Base-by-base conservation (phyloP, 176 grass and related monocot species). In the Microstegium vimineum region DNA sequence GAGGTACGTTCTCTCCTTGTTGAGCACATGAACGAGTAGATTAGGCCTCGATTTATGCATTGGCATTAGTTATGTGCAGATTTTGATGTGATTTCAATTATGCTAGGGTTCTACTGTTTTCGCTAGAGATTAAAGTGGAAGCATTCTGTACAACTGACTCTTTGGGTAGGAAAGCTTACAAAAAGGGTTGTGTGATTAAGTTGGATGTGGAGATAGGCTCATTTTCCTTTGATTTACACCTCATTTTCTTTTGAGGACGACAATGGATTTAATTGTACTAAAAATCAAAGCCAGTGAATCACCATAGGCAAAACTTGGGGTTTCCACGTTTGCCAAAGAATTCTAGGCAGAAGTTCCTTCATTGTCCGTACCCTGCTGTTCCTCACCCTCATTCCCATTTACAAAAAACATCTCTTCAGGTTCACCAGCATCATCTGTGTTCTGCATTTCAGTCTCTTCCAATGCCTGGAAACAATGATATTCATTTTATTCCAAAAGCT, bases 331-430 rank as follows among this genome's bases (percentile, higher is more conserved):
- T 49, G 73, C 59, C 59, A 86, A 90, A 82, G 46, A 82, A 74
- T 86, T 82, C 83, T 86, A 89, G 66, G 87, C 65, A 82, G 87
- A 71, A 71, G 77, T 76, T 89, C 66, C 87, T 78, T 90, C 88
- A 90, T 86, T 94, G 77, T 92, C 89, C 77, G 18, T 94, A 92
- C 85, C 87, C 83, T 74, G 89, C 85, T 94, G 87, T 90, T 98
- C 89, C 90, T 98, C 95, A 87, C 82, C 85, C 70, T 98, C 90
- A 78, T 91, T 90, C 79, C 95, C 95, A 88, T 98, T 95, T 91
- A 93, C 87, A 87, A 93, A 85, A 77, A 85, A 78, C 1, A 76
- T 82, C 54, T 82, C 91, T 74, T 99, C 89, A 62, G 87, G 82
- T 43, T 91, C 91, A 61, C 90, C 85, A 31, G 81, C 82, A 64